Base-by-base conservation (phyloP, 2,329 filamentous ascomycete species). In the Claviceps lovelessii region DNA sequence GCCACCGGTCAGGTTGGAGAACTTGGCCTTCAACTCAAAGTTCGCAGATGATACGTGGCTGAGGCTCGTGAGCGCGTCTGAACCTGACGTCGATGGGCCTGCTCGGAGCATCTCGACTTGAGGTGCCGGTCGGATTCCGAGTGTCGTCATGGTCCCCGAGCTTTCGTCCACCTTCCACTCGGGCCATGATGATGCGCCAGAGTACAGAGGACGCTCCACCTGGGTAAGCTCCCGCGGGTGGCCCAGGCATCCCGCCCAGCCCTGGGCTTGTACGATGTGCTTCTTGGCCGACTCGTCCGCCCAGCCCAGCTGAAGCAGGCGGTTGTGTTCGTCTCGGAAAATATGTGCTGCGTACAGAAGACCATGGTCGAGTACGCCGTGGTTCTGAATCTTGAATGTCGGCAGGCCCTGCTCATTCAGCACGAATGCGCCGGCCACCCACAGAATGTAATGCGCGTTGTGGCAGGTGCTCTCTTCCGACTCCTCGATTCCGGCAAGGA, bases 281-380 rank as follows among this genome's bases (percentile, higher is more conserved):
- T 55, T 44, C 31, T 55, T 58, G 1, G 58, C 58, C 6, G 55
- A 37, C 53, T 60, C 57, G 37, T 60, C 58, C 3, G 57, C 58
- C 58, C 57, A 60, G 8, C 58, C 58, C n/a, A 60, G 57, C 51
- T 60, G 58, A 7, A 60, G 46, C 13, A 59, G 23, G 2, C 58
- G 51, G 33, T 52, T 49, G 29, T 54, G 9, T 15, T 55, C 54
- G 42, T 62, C 61, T 33, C 54, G 53, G 57, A 63, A 61, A 4
- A 61, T 51, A 55, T 63, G 61, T 5, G 56, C 58, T 5, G 61
- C 61, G 54, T 63, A 61, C 11, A 60, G 44, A 19, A 59, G 42
- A 19, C 61, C 61, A 29, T 63, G 60, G 52, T 62, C 60, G 5
- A 62, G 56, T 33, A 58, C 47, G 8, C 52, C 54, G 19, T 59